A percentile compares a stretch with the other conserved stretches of the same genome.
Conservation (phyloP, 129 eudicot species). For the Chrysanthemum seticuspe region DNA sequence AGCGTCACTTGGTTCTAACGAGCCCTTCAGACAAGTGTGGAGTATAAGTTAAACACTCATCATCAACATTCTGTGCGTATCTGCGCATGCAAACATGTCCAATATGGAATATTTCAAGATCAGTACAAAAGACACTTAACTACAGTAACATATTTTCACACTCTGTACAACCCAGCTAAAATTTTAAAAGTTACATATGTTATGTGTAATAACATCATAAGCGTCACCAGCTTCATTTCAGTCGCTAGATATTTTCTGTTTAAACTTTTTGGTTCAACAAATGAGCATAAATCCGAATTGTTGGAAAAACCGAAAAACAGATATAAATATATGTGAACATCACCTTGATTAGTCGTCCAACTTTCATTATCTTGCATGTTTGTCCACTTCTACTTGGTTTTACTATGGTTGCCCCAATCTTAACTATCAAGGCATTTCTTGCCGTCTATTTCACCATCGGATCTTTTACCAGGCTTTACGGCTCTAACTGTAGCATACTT, state of each 20-base stretch:
- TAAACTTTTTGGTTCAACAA: not conserved
- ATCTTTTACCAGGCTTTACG: not conserved
- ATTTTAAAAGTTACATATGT: not conserved
- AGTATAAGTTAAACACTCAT: not conserved
- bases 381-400: not conserved
- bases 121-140: not conserved
- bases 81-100: not conserved
- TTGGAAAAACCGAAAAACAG: not conserved
- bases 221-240: not conserved
- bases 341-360: not conserved
- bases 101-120: not conserved
- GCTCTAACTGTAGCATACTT: not conserved
- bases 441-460: conserved; percentile 1
- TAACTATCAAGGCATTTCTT: not conserved
- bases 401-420: conserved; percentile 1
- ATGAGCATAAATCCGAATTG: not conserved
- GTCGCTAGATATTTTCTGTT: not conserved
- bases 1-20: not conserved
- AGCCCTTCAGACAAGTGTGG: not conserved
- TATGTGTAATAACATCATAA: not conserved
- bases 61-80: not conserved
- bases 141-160: not conserved
- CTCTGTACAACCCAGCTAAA: too few relatives aligned
- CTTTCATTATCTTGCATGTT: not conserved
- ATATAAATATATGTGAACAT: not conserved